Evolutionary conservation across 208 protist species (phyloP).

Genomic region (Trichomonas vaginalis): DNA sequence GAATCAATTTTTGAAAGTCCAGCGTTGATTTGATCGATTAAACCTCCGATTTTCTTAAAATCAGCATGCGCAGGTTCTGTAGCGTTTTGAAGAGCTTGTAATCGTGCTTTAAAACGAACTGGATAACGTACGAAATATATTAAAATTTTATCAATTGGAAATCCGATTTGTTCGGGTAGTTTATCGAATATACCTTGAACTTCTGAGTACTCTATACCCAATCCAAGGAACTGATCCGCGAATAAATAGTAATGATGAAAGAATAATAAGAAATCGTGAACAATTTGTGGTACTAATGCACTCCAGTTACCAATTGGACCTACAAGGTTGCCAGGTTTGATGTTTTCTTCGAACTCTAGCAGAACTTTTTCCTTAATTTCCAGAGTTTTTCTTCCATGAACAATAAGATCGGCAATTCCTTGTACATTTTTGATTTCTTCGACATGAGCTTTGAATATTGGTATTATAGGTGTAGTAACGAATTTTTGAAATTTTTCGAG

Average conservation of each 20-base stretch:
- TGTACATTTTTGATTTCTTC: background rate
- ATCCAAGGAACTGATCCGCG: background rate
- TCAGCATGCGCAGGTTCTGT: background rate
- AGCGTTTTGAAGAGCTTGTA: background rate
- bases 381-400: background rate
- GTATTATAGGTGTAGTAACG: background rate
- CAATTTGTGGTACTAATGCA: background rate
- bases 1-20: background rate
- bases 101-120: background rate
- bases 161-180: background rate
- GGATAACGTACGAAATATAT: background rate
- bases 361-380: background rate
- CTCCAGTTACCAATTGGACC: conserved; percentile 2
- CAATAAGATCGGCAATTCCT: background rate
- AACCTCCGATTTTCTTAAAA: background rate
- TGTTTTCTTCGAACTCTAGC: background rate
- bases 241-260: conserved; percentile 13
- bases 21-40: background rate
- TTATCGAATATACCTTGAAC: background rate
- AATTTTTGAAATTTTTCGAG: background rate
- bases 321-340: background rate
- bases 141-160: background rate
- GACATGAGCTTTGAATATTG: background rate
- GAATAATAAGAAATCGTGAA: background rate
- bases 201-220: background rate